phyloP scores from a whole-genome alignment of 257 asterid genomes.

The Solanum dulcamara region DNA sequence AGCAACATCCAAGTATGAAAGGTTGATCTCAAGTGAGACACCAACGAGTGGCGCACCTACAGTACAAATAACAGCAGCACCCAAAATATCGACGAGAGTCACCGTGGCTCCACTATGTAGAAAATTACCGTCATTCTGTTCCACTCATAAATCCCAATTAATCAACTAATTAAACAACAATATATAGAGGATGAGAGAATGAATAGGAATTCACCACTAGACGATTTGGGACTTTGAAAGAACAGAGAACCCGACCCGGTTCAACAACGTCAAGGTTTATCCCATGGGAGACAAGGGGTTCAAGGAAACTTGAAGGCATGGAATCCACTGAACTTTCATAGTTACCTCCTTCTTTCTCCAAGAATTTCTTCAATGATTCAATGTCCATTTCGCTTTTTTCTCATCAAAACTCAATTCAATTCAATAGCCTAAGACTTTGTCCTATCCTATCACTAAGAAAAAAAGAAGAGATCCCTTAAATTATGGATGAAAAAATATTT shows the following conservation, averaged over 20 bases:
- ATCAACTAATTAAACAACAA: neutral
- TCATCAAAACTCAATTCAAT: neutral
- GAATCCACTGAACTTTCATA: slow-evolving; percentile 37
- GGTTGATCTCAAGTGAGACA: slow-evolving; percentile 68
- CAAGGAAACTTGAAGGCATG: slow-evolving; percentile 48
- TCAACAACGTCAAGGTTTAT: slow-evolving; percentile 46
- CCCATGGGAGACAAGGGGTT: slow-evolving; percentile 58
- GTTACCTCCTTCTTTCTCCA: slow-evolving; percentile 31
- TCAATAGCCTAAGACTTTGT: too few species aligned
- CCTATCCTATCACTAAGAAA: too few species aligned
- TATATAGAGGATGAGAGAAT: neutral
- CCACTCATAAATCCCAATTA: neutral
- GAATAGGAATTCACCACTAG: slow-evolving; percentile 42
- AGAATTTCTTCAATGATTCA: slow-evolving; percentile 35
- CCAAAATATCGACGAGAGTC: slow-evolving; percentile 62
- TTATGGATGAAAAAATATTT: too few species aligned
- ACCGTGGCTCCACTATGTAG: slow-evolving; percentile 79
- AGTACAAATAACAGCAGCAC: slow-evolving; percentile 49
- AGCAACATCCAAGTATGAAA: slow-evolving; percentile 54
- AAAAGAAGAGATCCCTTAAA: too few species aligned
- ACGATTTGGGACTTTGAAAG: slow-evolving; percentile 64
- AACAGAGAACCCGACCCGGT: slow-evolving; percentile 60
- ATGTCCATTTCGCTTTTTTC: slow-evolving; percentile 28
- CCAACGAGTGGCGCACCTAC: slow-evolving; percentile 44
- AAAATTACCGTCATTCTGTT: slow-evolving; percentile 45